phyloP scores from a whole-genome alignment of 768 basidiomycete genomes.

The Amanita brunnescens region DNA sequence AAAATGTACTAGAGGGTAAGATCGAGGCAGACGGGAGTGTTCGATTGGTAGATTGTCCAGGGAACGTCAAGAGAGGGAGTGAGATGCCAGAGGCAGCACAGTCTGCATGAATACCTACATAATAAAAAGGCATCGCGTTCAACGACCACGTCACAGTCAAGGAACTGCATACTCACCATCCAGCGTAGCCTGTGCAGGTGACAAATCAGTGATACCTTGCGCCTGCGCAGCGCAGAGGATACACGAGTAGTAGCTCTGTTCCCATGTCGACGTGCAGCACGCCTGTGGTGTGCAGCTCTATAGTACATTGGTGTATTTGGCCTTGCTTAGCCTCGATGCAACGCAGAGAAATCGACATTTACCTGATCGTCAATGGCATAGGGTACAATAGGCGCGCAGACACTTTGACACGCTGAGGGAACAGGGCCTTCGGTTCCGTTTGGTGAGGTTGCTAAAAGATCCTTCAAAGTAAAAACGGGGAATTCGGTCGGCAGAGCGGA shows the following conservation, averaged over 20 bases:
- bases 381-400: conserved; percentile 4
- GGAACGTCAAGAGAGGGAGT: conserved; percentile 22
- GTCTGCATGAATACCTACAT: conserved; percentile 6
- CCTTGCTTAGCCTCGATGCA: background rate
- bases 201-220: conserved; percentile 21
- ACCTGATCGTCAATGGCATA: conserved; percentile 1
- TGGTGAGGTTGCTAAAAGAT: background rate
- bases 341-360: background rate
- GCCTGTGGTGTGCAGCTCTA: conserved; percentile 20
- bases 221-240: conserved; percentile 28
- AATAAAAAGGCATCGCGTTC: background rate
- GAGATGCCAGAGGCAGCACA: conserved; percentile 15
- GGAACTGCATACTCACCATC: conserved; percentile 23
- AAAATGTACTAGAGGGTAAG: conserved; percentile 11
- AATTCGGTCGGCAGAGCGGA: background rate
- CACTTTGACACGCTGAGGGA: conserved; percentile 1
- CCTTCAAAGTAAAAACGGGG: background rate
- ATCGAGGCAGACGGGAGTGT: conserved; percentile 16
- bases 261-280: conserved; percentile 34
- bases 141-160: background rate
- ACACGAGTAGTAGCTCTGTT: conserved; percentile 32
- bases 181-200: conserved; percentile 22
- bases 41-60: conserved; percentile 23
- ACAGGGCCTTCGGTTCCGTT: background rate
- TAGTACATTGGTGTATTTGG: background rate